These are phyloP conservation scores for Kappamyces sp. DNA, from an alignment of 192 early-diverging fungal genomes.

Conservation along the genomic window DNA sequence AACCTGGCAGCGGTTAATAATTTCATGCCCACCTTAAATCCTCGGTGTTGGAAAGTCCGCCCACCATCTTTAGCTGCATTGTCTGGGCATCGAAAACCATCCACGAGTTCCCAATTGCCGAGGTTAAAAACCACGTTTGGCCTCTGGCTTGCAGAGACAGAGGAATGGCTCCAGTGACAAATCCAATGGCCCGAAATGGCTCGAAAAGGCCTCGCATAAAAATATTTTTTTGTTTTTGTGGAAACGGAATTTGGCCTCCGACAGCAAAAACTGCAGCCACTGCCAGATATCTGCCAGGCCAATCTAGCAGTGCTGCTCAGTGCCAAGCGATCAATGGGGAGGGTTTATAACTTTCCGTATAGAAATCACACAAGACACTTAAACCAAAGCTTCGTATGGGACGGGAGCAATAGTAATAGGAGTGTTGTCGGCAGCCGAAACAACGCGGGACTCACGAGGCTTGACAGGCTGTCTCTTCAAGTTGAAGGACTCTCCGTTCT, in stretches of 20 bases:
- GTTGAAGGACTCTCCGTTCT: conserved; percentile 66
- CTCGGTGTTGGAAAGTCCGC: background rate
- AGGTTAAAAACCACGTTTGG: conserved; percentile 72
- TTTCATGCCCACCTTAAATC: background rate
- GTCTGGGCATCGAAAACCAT: conserved; percentile 83
- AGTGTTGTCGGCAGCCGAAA: conserved; percentile 81
- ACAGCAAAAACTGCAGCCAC: too few relatives aligned
- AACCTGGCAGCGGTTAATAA: background rate
- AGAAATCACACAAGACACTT: conserved; percentile 17
- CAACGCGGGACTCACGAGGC: conserved; percentile 82
- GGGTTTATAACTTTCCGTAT: too few relatives aligned
- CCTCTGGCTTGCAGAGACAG: conserved; percentile 75
- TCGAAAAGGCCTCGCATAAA: conserved; percentile 48
- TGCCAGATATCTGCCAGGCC: too few relatives aligned
- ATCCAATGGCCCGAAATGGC: conserved; percentile 89
- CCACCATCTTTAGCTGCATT: conserved; percentile 74
- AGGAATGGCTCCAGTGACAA: conserved; percentile 76
- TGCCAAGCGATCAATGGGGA: too few relatives aligned
- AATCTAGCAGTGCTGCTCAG: too few relatives aligned
- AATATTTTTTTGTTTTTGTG: background rate
- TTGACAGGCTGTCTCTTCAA: conserved; percentile 87
- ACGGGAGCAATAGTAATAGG: conserved; percentile 92
- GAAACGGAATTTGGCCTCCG: too few relatives aligned
- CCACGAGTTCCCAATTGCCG: conserved; percentile 79
- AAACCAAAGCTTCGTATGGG: conserved; percentile 83